Base-by-base conservation (phyloP, 1,139 yeast species). In the Meyerozyma smithsonii region DNA sequence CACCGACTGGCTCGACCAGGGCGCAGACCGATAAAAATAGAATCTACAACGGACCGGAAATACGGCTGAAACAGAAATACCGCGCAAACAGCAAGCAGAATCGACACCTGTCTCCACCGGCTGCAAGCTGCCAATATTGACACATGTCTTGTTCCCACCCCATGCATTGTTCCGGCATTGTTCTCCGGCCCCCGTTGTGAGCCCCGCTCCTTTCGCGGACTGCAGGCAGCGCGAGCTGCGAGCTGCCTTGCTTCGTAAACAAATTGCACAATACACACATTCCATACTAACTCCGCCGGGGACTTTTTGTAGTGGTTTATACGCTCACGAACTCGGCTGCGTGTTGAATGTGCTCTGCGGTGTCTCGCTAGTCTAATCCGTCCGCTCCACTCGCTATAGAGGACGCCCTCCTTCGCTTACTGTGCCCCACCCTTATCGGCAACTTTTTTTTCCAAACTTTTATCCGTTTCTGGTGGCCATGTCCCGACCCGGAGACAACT, bases 1-100 rank as follows among this genome's bases (percentile, higher is more conserved):
- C 4, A 82, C 82, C 34, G 95, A 85, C 40, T 92, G 98, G 98
- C 83, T 87, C 11, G 88, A 80, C 21, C 47, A 41, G 12, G 23
- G 17, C 11, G 8, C 30, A 14, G 30, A 14, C 8, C 17, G 17
- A 26, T 26, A 26, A 26, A 12, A 12, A 26, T 14, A 26, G 30
- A 26, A n/a, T 26, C 8, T 7, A 5, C 5, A 5, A 25, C 28
- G 6, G 10, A 25, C 10, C 5, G 28, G n/a, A n/a, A n/a, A n/a
- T n/a, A n/a, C n/a, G n/a, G n/a, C n/a, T n/a, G n/a, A n/a, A n/a
- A n/a, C n/a, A n/a, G n/a, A n/a, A n/a, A n/a, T n/a, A n/a, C n/a
- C n/a, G n/a, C n/a, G n/a, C n/a, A n/a, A n/a, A n/a, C n/a, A n/a
- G n/a, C n/a, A n/a, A n/a, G n/a, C n/a, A n/a, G n/a, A n/a, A n/a